These are phyloP conservation scores for Wickerhamiella cacticola DNA, from an alignment of 805 yeast species.

Conservation along the genomic window DNA sequence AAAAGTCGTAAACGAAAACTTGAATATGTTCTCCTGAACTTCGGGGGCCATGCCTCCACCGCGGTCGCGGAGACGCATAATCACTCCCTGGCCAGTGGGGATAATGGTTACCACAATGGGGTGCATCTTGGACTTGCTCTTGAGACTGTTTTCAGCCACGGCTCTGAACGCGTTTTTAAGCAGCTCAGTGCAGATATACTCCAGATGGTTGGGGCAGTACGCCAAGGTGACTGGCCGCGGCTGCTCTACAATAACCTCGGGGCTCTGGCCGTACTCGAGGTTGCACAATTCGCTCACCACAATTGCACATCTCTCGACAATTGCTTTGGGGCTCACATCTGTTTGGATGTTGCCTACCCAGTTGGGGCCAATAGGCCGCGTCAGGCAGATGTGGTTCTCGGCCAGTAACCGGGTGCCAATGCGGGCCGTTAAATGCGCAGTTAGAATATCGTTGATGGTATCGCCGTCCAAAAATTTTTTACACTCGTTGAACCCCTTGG, in stretches of 20 bases:
- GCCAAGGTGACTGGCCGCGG: conserved; percentile 56
- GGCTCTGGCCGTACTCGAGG: conserved; percentile 68
- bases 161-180: conserved; percentile 83
- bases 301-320: conserved; percentile 52
- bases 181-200: conserved; percentile 75
- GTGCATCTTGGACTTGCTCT: conserved; percentile 22
- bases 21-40: conserved; percentile 56
- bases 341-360: conserved; percentile 58
- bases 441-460: conserved; percentile 51
- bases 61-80: conserved; percentile 66
- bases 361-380: conserved; percentile 36
- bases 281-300: conserved; percentile 74
- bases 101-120: conserved; percentile 43
- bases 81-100: conserved; percentile 39
- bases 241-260: conserved; percentile 45
- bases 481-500: conserved; percentile 72
- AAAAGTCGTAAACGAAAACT: conserved; percentile 77
- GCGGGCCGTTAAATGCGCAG: conserved; percentile 67
- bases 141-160: conserved; percentile 51
- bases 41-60: conserved; percentile 81
- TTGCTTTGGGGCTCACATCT: conserved; percentile 48
- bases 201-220: conserved; percentile 76
- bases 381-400: conserved; percentile 65
- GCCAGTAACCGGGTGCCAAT: conserved; percentile 78
- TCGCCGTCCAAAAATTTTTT: conserved; percentile 34